These are phyloP conservation scores for Mycena alexandri DNA, from an alignment of 768 basidiomycete genomes.

Conservation along the genomic window DNA sequence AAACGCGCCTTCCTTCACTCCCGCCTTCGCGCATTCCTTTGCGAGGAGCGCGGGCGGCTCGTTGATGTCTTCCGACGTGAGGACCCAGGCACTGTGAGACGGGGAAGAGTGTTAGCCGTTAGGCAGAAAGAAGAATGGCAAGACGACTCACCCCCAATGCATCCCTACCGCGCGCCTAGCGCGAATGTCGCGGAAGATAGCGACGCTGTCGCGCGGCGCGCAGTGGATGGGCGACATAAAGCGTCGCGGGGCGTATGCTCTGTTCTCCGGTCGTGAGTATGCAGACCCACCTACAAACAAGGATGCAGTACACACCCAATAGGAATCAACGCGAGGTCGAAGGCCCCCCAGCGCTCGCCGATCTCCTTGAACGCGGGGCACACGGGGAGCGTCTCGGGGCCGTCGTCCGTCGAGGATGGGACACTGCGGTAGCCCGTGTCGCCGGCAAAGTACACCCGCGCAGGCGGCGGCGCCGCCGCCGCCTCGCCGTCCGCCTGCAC, in stretches of 20 bases:
- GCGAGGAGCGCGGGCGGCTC: slow-evolving; percentile 71
- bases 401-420: slow-evolving; percentile 59
- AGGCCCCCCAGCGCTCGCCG: slow-evolving; percentile 70
- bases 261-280: slow-evolving; percentile 39
- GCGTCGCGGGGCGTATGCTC: slow-evolving; percentile 69
- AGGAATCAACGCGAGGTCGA: slow-evolving; percentile 79
- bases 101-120: too few relatives aligned
- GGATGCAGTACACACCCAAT: slow-evolving; percentile 61
- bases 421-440: slow-evolving; percentile 76
- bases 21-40: slow-evolving; percentile 63
- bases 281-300: too few relatives aligned
- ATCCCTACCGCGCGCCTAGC: slow-evolving; percentile 74
- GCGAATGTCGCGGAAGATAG: slow-evolving; percentile 72
- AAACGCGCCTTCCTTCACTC: slow-evolving; percentile 68
- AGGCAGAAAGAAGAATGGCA: too few relatives aligned
- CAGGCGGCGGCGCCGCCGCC: slow-evolving; percentile 38
- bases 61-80: slow-evolving; percentile 66
- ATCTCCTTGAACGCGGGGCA: slow-evolving; percentile 85
- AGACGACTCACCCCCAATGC: slow-evolving; percentile 72
- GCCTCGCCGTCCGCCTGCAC: slow-evolving; percentile 45
- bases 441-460: slow-evolving; percentile 73
- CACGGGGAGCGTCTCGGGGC: slow-evolving; percentile 56
- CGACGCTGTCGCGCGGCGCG: slow-evolving; percentile 76
- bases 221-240: slow-evolving; percentile 74
- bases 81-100: slow-evolving; percentile 61